Evolutionary conservation across 371 early-diverging fungal species (phyloP), one percentile per base, ranked within the genome.

Genomic region (Mucor mucedo): DNA sequence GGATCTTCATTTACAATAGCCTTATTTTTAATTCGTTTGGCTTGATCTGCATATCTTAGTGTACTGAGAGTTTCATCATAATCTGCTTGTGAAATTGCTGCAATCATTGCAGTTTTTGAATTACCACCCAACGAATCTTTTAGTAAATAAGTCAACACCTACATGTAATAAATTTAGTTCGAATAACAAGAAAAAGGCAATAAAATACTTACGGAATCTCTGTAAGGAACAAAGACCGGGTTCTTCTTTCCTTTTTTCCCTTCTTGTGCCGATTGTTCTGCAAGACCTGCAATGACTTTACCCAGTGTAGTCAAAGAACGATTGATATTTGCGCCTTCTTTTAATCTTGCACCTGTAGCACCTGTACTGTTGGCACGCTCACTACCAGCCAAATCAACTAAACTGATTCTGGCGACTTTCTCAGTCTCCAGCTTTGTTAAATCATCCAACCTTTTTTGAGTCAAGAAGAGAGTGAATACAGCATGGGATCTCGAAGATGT

Each of bases 251-350:
- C 70, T 11, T 76, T 82, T 55, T 84, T 86, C 5, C 68, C 64
- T 32, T 79, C 76, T 13, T 68, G 62, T 52, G 75, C 58, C 16
- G 89, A 85, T 58, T 84, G 87, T 53, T 95, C 95, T 5, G 96
- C 94, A 38, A 99, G 81, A 32, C 95, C 93, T 10, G 92, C 90
- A 62, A 99, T 99, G 16, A 99, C 99, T 64, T 97, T 98, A 13
- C 99, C 98, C 2, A 99, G 84, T 0, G 96, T 87, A 32, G 95
- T 92, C 8, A 99, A 81, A 2, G 95, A 94, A 70, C 90, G 91
- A 84, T 99, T 99, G 73, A 99, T 99, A 62, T 95, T 93, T 30
- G 96, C 95, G n/a, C 99, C 99, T 82, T 99, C 99, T 73, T 97
- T 98, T 21, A 99, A 77, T 9, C 99, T 87, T n/a, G 83, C 84